Base-by-base conservation (phyloP, 805 yeast genomes). In the Starmerella floricola region DNA sequence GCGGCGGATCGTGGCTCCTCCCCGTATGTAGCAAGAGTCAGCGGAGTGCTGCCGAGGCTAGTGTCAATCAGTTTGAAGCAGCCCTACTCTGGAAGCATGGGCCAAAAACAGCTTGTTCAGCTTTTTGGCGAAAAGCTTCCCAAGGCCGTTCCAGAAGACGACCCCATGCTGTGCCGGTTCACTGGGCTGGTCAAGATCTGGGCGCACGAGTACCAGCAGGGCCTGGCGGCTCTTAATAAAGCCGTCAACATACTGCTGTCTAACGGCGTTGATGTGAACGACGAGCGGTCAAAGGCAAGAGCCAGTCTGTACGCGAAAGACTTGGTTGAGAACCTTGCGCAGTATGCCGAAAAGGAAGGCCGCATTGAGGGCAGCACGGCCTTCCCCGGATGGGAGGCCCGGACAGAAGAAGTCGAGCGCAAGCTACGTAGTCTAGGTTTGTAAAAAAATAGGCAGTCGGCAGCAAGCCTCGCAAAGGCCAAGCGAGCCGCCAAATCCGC, bases 371-470 rank as follows among this genome's bases (percentile, higher is more conserved):
- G 17, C 84, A 81, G 57, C 37, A 51, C 79, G n/a, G 93, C 87
- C 8, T 86, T 95, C 59, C 76, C 78, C 55, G 94, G 86, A 57
- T 87, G 96, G 96, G 80, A 75, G 56, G 82, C 79, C 62, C 85
- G 85, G 21, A 24, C 19, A 10, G 6, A 3, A 2, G 32, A 11
- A 1, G 23, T 42, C 2, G 30, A 28, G 16, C n/a, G 21, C 13
- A 38, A 30, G 35, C 24, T 36, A 6, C 6, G 15, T 10, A 18
- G 21, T 23, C 26, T 23, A 6, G 26, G 26, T 23, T 23, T 10
- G 26, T 10, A 23, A 10, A 6, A 10, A 8, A 10, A 6, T 23
- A 8, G 10, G 26, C 10, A 23, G 26, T 10, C 10, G 26, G 26
- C 26, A 6, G n/a, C n/a, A n/a, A n/a, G n/a, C n/a, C n/a, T n/a